A percentile compares a stretch with the other conserved stretches of the same genome.
phyloP scores from a whole-genome alignment of 495 filamentous ascomycete genomes.

The Bacidia gigantensis region DNA sequence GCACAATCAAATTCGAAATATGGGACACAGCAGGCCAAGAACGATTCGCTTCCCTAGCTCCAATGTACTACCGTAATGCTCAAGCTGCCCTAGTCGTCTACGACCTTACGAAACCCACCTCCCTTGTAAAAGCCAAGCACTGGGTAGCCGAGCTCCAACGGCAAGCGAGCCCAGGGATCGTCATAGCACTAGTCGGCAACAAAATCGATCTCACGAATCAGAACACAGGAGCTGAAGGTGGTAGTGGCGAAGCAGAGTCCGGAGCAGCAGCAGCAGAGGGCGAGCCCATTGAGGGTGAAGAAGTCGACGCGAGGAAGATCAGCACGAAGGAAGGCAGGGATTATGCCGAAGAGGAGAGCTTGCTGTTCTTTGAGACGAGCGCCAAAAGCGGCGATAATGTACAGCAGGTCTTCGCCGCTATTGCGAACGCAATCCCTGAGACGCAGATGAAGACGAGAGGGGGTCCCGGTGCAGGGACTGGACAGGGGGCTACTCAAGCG shows the following conservation, averaged over 20 bases:
- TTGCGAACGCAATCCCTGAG: conserved; percentile 93
- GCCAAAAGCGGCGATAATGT: conserved; percentile 94
- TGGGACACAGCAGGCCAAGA: conserved; percentile 99
- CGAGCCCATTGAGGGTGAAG: conserved; percentile 37
- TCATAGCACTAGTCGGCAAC: conserved; percentile 95
- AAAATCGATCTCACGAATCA: conserved; percentile 73
- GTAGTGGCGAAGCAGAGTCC: conserved; percentile 9
- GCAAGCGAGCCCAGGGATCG: conserved; percentile 94
- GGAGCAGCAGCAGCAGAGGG: conserved; percentile 27
- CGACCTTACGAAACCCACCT: conserved; percentile 94
- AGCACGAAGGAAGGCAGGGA: conserved; percentile 74
- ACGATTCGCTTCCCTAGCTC: conserved; percentile 89
- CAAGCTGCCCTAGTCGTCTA: conserved; percentile 98
- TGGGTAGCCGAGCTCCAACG: conserved; percentile 97
- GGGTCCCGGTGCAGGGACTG: conserved; percentile 39
- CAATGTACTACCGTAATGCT: conserved; percentile 99
- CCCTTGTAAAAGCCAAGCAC: conserved; percentile 90
- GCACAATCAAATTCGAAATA: conserved; percentile 99
- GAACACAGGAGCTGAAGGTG: conserved; percentile 18
- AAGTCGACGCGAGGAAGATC: conserved; percentile 72
- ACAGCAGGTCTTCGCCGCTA: conserved; percentile 92
- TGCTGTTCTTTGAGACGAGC: conserved; percentile 95
- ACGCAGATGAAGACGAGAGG: conserved; percentile 81
- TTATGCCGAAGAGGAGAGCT: conserved; percentile 86
- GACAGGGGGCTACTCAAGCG: conserved; percentile 31